Conservation (phyloP, 495 filamentous ascomycete species). For the Penicillium crystallinum region DNA sequence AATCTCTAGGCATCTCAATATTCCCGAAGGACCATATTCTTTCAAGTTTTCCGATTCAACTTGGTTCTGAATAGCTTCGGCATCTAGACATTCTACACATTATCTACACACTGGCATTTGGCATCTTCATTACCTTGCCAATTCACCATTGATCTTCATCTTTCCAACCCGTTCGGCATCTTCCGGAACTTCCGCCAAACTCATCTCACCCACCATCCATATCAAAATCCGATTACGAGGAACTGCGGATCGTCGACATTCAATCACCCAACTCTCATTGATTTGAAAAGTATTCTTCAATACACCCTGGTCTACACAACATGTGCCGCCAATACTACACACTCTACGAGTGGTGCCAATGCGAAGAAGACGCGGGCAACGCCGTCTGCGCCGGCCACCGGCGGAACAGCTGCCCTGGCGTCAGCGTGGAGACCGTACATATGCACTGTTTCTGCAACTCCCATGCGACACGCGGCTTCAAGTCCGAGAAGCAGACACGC, state of each 20-base stretch:
- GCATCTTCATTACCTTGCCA: background rate
- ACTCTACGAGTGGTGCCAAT: conserved; percentile 43
- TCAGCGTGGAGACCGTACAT: conserved; percentile 37
- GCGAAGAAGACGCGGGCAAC: conserved; percentile 38
- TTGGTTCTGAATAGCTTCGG: background rate
- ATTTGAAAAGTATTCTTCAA: background rate
- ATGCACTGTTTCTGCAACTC: conserved; percentile 44
- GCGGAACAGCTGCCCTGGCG: conserved; percentile 29
- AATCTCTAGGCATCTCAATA: background rate
- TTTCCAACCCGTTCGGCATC: background rate
- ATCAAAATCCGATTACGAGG: background rate
- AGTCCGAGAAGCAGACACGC: conserved; percentile 29
- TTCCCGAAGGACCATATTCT: background rate
- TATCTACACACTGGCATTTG: background rate
- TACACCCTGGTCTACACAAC: background rate
- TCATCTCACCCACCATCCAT: background rate
- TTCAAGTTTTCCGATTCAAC: background rate
- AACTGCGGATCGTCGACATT: background rate
- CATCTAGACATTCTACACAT: too few species aligned
- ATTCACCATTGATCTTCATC: background rate
- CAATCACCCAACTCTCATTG: background rate
- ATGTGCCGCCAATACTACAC: conserved; percentile 45
- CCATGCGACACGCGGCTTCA: conserved; percentile 38
- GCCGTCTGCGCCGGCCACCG: conserved; percentile 27
- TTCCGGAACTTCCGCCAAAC: background rate